phyloP scores from a whole-genome alignment of 2,329 filamentous ascomycete genomes.

The Amesomyces nigricolor region DNA sequence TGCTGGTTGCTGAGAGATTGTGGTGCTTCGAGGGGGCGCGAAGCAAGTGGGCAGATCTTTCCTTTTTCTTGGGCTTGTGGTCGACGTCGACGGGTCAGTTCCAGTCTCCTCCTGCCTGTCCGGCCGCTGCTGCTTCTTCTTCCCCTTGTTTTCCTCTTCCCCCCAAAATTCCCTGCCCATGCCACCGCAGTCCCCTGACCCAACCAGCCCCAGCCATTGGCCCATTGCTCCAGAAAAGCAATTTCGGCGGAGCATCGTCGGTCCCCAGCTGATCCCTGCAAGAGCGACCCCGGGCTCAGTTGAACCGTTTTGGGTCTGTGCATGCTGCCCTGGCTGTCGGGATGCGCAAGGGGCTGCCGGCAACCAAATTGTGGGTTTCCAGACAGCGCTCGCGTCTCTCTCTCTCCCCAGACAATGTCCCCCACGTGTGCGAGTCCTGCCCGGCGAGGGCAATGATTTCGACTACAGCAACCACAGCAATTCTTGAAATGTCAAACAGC shows the following conservation, averaged over 20 bases:
- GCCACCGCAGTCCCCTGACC: slow-evolving; percentile 8
- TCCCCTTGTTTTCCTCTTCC: slow-evolving; percentile 12
- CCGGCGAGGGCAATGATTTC: too few relatives aligned
- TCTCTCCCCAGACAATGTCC: not conserved
- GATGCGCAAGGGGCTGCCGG: slow-evolving; percentile 17
- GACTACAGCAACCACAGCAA: too few relatives aligned
- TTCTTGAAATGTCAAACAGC: too few relatives aligned
- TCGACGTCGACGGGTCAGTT: not conserved
- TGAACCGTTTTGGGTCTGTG: slow-evolving; percentile 22
- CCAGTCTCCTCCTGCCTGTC: slow-evolving; percentile 4
- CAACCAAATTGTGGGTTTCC: slow-evolving; percentile 6
- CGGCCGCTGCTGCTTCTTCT: not conserved
- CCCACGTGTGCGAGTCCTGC: not conserved
- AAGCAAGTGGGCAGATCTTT: slow-evolving; percentile 15
- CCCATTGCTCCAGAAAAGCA: slow-evolving; percentile 22
- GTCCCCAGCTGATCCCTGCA: slow-evolving; percentile 25
- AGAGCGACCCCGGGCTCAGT: slow-evolving; percentile 15
- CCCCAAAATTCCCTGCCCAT: slow-evolving; percentile 9
- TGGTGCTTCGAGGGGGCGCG: not conserved
- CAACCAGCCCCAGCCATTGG: slow-evolving; percentile 19
- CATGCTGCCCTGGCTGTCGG: slow-evolving; percentile 10
- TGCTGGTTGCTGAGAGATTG: not conserved
- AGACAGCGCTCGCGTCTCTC: not conserved
- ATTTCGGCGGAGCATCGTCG: slow-evolving; percentile 26
- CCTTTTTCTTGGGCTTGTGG: slow-evolving; percentile 2